These are phyloP conservation scores for Globisporangium canariense DNA, from an alignment of 352 stramenopile species.

Conservation along the genomic window DNA sequence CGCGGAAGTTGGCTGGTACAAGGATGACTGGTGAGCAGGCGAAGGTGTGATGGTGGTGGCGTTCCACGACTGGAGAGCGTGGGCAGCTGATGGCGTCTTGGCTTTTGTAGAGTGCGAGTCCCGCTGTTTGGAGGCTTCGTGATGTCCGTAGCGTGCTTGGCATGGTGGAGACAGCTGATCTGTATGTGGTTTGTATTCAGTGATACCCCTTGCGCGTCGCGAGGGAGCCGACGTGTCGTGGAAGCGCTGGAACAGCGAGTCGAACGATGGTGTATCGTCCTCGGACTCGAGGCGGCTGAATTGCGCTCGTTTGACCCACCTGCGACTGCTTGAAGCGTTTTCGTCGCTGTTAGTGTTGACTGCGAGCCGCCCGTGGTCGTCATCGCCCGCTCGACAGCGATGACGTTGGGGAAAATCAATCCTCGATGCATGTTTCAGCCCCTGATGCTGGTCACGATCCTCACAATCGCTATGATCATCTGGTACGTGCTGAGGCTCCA, in stretches of 20 bases:
- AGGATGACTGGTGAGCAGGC: no score
- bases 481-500: neutral
- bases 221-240: neutral
- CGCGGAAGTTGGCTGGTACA: no score
- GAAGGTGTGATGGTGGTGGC: no score
- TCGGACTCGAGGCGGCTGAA: neutral
- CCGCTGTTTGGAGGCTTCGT: no score
- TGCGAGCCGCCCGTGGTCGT: neutral
- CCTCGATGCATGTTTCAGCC: no score
- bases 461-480: neutral
- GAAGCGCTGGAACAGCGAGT: neutral
- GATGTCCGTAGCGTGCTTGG: neutral
- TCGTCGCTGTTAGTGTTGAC: conserved; percentile 4
- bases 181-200: neutral
- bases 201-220: neutral
- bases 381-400: neutral
- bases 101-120: no score
- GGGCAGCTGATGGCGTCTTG: no score
- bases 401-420: neutral
- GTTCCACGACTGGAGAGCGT: no score
- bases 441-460: neutral
- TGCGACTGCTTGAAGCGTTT: neutral
- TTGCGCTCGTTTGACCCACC: neutral
- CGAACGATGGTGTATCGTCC: neutral
- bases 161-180: neutral